These are phyloP conservation scores for Lactarius sanguifluus DNA, from an alignment of 768 basidiomycete genomes.

Conservation along the genomic window DNA sequence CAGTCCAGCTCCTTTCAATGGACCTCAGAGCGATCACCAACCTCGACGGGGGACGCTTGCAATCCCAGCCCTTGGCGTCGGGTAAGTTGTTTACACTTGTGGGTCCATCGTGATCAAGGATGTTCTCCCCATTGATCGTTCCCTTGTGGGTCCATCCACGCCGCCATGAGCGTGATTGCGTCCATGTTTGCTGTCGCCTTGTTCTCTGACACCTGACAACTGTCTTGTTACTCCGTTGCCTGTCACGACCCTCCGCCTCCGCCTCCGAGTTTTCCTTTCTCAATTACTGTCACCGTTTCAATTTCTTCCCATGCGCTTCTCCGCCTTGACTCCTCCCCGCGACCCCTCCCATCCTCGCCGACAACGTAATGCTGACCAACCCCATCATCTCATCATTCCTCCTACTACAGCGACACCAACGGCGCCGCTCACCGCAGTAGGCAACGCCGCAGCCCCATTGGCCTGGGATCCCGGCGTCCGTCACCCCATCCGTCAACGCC, in stretches of 20 bases:
- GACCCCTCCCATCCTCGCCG: neutral
- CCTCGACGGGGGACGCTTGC: conserved; percentile 22
- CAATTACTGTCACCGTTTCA: neutral
- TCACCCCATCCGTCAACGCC: neutral
- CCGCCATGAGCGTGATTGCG: conserved; percentile 1
- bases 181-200: conserved; percentile 4
- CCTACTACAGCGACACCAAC: neutral
- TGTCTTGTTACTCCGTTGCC: neutral
- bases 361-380: conserved; percentile 26
- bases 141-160: conserved; percentile 3
- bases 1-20: conserved; percentile 6
- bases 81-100: conserved; percentile 29
- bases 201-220: neutral
- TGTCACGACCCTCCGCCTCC: neutral
- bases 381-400: neutral
- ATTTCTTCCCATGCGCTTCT: conserved; percentile 12
- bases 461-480: conserved; percentile 19
- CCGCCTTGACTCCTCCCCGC: neutral
- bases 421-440: neutral
- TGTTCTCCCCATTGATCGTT: neutral
- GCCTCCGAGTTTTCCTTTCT: conserved; percentile 21
- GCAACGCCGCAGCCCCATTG: neutral
- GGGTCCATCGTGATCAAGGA: conserved; percentile 23
- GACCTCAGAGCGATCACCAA: conserved; percentile 26
- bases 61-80: conserved; percentile 1